phyloP scores from a whole-genome alignment of 805 yeast genomes.

The Ogataea glucozyma region DNA sequence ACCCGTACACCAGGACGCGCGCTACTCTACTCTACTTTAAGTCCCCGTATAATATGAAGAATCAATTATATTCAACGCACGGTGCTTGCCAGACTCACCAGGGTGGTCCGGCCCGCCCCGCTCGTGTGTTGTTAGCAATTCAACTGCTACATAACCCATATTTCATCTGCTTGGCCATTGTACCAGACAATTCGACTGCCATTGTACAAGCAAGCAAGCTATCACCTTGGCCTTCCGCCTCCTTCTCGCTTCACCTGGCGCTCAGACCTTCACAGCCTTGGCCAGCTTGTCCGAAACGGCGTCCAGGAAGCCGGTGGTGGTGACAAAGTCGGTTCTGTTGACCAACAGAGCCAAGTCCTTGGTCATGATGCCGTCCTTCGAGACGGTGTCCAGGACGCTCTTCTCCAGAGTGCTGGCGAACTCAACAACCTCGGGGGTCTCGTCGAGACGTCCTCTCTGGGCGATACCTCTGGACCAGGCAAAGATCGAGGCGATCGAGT shows the following conservation, averaged over 20 bases:
- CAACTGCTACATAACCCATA: constrained; percentile 11
- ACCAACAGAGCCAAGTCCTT: constrained; percentile 74
- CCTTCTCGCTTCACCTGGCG: too few relatives aligned
- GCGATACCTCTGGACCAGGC: constrained; percentile 87
- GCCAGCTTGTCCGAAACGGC: constrained; percentile 59
- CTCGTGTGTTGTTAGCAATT: constrained; percentile 10
- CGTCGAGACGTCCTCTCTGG: constrained; percentile 77
- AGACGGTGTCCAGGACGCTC: constrained; percentile 72
- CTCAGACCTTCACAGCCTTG: constrained; percentile 17
- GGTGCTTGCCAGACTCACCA: too few relatives aligned
- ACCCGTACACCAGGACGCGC: too few relatives aligned
- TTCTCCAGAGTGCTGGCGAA: constrained; percentile 67
- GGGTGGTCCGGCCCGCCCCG: neutral
- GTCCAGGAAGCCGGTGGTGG: constrained; percentile 74
- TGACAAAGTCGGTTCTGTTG: constrained; percentile 62
- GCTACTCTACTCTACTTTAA: too few relatives aligned
- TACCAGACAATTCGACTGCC: constrained; percentile 8
- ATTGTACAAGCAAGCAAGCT: too few relatives aligned
- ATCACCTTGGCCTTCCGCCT: too few relatives aligned
- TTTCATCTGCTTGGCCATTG: neutral
- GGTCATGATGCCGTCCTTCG: constrained; percentile 75
- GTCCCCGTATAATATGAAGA: too few relatives aligned
- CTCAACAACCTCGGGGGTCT: constrained; percentile 66
- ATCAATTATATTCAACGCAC: too few relatives aligned
- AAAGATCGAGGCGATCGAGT: constrained; percentile 81